Evolutionary conservation across 768 basidiomycete species (phyloP).

Genomic region (Termitomyces sp.): DNA sequence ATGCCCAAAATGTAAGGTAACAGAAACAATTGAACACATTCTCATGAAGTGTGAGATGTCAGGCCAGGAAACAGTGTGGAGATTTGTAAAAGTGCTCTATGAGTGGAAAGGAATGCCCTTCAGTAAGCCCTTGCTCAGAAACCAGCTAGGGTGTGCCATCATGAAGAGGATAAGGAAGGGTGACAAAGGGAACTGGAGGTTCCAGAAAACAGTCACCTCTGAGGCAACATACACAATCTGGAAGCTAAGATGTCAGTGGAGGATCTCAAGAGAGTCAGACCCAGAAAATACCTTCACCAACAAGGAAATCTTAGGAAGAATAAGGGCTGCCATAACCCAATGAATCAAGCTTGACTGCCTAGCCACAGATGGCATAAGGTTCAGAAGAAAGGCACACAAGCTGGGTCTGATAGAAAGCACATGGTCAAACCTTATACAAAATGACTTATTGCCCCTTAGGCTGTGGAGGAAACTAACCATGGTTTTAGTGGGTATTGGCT

Average conservation of each 20-base stretch:
- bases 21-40: too few relatives aligned
- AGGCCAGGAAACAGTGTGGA: conserved; percentile 19
- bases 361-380: neutral
- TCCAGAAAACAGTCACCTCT: conserved; percentile 18
- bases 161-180: neutral
- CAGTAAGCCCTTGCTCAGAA: conserved; percentile 6
- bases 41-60: conserved; percentile 17
- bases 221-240: conserved; percentile 25
- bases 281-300: neutral
- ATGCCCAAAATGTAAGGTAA: too few relatives aligned
- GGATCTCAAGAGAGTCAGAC: conserved; percentile 13
- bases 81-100: neutral
- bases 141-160: conserved; percentile 15
- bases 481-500: neutral
- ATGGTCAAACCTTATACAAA: too few relatives aligned
- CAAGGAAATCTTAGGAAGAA: neutral
- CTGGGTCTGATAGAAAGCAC: neutral
- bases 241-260: conserved; percentile 21
- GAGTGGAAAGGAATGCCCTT: neutral
- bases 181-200: neutral
- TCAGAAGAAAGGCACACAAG: neutral
- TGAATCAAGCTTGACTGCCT: too few relatives aligned
- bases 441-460: too few relatives aligned
- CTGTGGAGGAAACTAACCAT: too few relatives aligned
- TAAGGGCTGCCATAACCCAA: neutral